These are phyloP conservation scores for Fusarium sublunatum DNA, from an alignment of 2,329 filamentous ascomycete species.

Conservation along the genomic window DNA sequence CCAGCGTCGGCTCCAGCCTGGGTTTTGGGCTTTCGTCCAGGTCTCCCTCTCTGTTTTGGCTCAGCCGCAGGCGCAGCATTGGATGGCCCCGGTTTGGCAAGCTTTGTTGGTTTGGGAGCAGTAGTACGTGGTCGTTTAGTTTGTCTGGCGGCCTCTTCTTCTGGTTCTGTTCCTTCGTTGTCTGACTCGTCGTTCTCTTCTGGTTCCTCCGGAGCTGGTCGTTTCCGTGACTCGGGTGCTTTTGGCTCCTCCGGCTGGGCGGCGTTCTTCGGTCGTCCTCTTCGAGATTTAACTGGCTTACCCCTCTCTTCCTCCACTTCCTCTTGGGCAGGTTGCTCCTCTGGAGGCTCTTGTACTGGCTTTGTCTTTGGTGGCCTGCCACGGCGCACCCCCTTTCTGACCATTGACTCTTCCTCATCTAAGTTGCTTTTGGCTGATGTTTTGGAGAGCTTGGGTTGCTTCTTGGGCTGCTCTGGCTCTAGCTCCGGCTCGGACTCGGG, in stretches of 20 bases:
- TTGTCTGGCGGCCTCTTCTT: slow-evolving; percentile 39
- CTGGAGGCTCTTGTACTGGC: slow-evolving; percentile 16
- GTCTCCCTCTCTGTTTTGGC: slow-evolving; percentile 44
- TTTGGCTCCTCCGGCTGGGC: slow-evolving; percentile 30
- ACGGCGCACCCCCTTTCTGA: slow-evolving; percentile 27
- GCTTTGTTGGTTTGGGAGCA: slow-evolving; percentile 41
- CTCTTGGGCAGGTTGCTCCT: slow-evolving; percentile 23
- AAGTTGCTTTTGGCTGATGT: slow-evolving; percentile 11
- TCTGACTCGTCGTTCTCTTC: slow-evolving; percentile 36
- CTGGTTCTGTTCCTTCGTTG: slow-evolving; percentile 32
- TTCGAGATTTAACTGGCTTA: slow-evolving; percentile 12
- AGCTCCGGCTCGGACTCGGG: background rate
- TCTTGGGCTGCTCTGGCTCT: background rate
- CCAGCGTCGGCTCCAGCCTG: slow-evolving; percentile 46
- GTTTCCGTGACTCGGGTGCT: slow-evolving; percentile 31
- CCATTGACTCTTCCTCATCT: slow-evolving; percentile 1
- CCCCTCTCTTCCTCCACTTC: slow-evolving; percentile 6
- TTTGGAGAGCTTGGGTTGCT: slow-evolving; percentile 9
- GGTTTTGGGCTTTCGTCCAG: slow-evolving; percentile 42
- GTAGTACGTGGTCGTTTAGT: slow-evolving; percentile 47
- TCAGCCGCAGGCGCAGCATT: slow-evolving; percentile 31
- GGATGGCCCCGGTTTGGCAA: slow-evolving; percentile 18
- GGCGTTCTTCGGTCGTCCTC: slow-evolving; percentile 29
- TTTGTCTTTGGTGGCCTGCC: slow-evolving; percentile 42
- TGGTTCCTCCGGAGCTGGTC: slow-evolving; percentile 18